Percentiles rank a stretch among this genome's conserved stretches.
Evolutionary conservation across 768 basidiomycete genomes (phyloP).

Genomic region (Tylopilus plumbeoviolaceoides): DNA sequence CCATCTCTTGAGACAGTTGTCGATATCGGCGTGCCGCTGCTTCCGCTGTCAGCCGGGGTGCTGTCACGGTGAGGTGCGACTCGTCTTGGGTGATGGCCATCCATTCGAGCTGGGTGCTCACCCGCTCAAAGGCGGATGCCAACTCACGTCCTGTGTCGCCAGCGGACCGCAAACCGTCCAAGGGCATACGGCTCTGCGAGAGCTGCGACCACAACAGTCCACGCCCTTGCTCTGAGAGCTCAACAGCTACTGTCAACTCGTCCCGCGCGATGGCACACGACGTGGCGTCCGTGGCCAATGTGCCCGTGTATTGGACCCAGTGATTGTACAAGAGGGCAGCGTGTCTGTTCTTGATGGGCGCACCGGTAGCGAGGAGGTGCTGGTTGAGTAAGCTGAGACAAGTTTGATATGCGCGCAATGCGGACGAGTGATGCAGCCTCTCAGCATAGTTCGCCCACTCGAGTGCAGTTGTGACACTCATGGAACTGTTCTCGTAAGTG

Average conservation of each 20-base stretch:
- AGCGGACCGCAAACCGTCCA: conserved; percentile 20
- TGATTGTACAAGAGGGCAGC: conserved; percentile 2
- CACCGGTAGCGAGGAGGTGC: conserved; percentile 11
- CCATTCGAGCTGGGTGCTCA: conserved; percentile 13
- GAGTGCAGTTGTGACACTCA: conserved; percentile 10
- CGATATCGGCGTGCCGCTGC: conserved; percentile 14
- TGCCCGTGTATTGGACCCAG: not conserved
- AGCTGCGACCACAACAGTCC: conserved; percentile 30
- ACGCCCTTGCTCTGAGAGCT: conserved; percentile 34
- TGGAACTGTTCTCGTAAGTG: not conserved
- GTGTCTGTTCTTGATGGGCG: conserved; percentile 18
- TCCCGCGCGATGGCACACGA: conserved; percentile 24
- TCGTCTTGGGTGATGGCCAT: not conserved
- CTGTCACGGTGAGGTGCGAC: not conserved
- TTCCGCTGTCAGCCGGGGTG: conserved; percentile 11
- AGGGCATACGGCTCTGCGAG: conserved; percentile 22
- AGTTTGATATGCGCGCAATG: conserved; percentile 21
- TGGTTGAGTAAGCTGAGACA: conserved; percentile 16
- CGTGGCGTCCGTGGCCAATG: conserved; percentile 24
- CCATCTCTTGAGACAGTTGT: conserved; percentile 16
- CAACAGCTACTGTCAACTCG: conserved; percentile 24
- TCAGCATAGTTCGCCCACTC: conserved; percentile 15
- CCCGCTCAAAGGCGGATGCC: conserved; percentile 25
- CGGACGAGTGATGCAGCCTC: conserved; percentile 11
- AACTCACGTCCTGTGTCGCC: conserved; percentile 14